Conservation (phyloP, 1,284 basidiomycete genomes). For the Tremellales sp. region DNA sequence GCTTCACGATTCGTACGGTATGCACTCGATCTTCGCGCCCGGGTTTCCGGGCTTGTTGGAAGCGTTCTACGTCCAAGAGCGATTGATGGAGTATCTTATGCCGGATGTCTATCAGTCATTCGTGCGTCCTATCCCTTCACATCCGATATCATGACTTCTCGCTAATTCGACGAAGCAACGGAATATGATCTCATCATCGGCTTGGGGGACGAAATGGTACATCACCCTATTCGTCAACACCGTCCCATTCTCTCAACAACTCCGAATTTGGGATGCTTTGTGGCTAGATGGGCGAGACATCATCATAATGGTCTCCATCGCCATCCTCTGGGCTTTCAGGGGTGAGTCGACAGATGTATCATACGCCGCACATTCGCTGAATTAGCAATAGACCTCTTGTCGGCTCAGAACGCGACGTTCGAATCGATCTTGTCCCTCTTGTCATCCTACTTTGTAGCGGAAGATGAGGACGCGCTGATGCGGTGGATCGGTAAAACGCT, state of each 20-base stretch:
- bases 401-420: conserved; percentile 62
- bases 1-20: conserved; percentile 79
- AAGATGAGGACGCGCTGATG: conserved; percentile 75
- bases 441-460: conserved; percentile 85
- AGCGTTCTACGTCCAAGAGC: conserved; percentile 89
- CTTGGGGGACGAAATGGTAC: conserved; percentile 99
- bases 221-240: conserved; percentile 95
- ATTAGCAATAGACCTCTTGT: conserved; percentile 18
- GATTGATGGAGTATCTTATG: conserved; percentile 75
- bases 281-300: conserved; percentile 85
- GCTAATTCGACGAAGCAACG: conserved; percentile 56
- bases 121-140: conserved; percentile 52
- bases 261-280: conserved; percentile 92
- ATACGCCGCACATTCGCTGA: background rate
- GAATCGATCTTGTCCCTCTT: conserved; percentile 83
- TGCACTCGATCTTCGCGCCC: conserved; percentile 85
- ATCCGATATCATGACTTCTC: background rate
- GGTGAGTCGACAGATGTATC: conserved; percentile 52
- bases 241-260: conserved; percentile 91
- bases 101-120: conserved; percentile 83
- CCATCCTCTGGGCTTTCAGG: conserved; percentile 83
- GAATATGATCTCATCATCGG: conserved; percentile 84
- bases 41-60: conserved; percentile 96
- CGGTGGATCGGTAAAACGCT: conserved; percentile 74
- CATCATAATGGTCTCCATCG: conserved; percentile 76